Conservation (phyloP, 768 basidiomycete genomes). For the Pleurotus platypus region DNA sequence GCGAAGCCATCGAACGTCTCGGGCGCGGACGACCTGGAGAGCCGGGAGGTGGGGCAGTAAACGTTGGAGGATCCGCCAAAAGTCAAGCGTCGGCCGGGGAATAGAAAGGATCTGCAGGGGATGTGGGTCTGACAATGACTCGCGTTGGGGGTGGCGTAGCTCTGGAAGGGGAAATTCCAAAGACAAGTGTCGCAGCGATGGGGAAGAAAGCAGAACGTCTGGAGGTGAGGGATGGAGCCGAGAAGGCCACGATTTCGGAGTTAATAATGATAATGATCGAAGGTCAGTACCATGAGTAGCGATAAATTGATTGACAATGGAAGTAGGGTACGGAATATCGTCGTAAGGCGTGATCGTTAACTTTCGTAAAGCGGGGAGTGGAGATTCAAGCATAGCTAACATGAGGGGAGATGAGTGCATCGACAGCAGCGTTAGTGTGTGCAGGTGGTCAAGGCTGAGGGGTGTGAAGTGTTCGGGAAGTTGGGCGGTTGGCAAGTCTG, state of each 20-base stretch:
- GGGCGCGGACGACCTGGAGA: slow-evolving; percentile 52
- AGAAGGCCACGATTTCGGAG: slow-evolving; percentile 69
- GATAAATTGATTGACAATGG: slow-evolving; percentile 59
- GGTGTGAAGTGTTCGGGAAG: slow-evolving; percentile 34
- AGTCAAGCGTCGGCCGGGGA: slow-evolving; percentile 64
- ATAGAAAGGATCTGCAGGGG: slow-evolving; percentile 67
- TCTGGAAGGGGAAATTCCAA: slow-evolving; percentile 66
- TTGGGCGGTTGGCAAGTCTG: slow-evolving; percentile 17
- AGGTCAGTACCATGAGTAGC: slow-evolving; percentile 53
- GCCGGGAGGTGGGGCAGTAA: slow-evolving; percentile 54
- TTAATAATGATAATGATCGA: slow-evolving; percentile 60
- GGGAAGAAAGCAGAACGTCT: slow-evolving; percentile 44
- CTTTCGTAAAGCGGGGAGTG: slow-evolving; percentile 60
- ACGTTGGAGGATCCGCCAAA: slow-evolving; percentile 52
- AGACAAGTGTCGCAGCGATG: slow-evolving; percentile 64
- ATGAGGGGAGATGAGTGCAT: slow-evolving; percentile 66
- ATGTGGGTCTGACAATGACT: slow-evolving; percentile 18
- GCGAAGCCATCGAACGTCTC: slow-evolving; percentile 73
- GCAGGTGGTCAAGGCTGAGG: slow-evolving; percentile 54
- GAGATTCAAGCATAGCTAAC: slow-evolving; percentile 50
- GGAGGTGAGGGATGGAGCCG: slow-evolving; percentile 51
- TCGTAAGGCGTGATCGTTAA: slow-evolving; percentile 74
- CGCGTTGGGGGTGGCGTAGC: slow-evolving; percentile 27
- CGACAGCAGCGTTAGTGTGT: slow-evolving; percentile 58
- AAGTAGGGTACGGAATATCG: slow-evolving; percentile 56